Conservation (phyloP, 1,139 yeast species). For the Yamadazyma blattariae region DNA sequence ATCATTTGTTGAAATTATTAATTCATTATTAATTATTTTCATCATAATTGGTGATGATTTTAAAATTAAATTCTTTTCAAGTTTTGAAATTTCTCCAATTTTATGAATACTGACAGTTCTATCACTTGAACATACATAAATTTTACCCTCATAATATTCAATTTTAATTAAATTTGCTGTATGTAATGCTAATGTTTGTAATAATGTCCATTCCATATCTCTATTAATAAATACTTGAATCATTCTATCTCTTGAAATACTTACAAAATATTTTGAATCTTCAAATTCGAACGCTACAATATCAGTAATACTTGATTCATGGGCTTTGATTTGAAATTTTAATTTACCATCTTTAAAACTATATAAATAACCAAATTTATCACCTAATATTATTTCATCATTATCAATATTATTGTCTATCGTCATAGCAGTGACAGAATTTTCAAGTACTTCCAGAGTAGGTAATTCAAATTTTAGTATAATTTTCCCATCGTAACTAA, state of each 20-base stretch:
- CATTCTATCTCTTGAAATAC: slow-evolving; percentile 61
- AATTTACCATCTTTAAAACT: slow-evolving; percentile 9
- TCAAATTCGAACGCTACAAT: slow-evolving; percentile 28
- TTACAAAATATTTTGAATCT: slow-evolving; percentile 27
- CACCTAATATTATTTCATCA: slow-evolving; percentile 38
- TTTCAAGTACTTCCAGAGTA: slow-evolving; percentile 24
- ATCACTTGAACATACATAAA: slow-evolving; percentile 59
- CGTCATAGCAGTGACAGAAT: slow-evolving; percentile 28
- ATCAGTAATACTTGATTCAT: slow-evolving; percentile 49
- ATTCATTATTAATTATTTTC: slow-evolving; percentile 25
- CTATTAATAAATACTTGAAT: slow-evolving; percentile 50
- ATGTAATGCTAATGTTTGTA: slow-evolving; percentile 57
- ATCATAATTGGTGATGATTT: slow-evolving; percentile 48
- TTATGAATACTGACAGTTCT: slow-evolving; percentile 53
- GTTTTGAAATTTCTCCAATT: slow-evolving; percentile 18
- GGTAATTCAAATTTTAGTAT: slow-evolving; percentile 21
- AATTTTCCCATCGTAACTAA: slow-evolving; percentile 17
- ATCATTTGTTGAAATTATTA: slow-evolving; percentile 54
- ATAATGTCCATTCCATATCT: slow-evolving; percentile 41
- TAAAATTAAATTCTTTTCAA: slow-evolving; percentile 47
- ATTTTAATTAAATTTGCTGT: slow-evolving; percentile 51
- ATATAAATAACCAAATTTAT: slow-evolving; percentile 43
- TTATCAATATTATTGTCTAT: no score
- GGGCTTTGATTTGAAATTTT: slow-evolving; percentile 37
- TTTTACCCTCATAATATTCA: slow-evolving; percentile 23